Evolutionary conservation across 129 eudicot genomes (phyloP).

Genomic region (Glebionis coronaria): DNA sequence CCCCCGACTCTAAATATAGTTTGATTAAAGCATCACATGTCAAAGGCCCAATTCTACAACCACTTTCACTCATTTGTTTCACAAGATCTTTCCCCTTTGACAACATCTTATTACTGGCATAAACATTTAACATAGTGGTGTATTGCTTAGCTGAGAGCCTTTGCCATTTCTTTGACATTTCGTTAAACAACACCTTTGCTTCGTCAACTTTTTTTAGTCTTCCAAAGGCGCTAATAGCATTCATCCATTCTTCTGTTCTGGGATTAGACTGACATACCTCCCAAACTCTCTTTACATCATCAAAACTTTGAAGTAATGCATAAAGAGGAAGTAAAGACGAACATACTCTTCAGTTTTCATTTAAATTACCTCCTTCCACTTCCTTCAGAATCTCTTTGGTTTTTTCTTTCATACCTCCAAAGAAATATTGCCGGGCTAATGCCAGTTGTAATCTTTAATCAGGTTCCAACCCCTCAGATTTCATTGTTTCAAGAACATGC

Average conservation of each 20-base stretch:
- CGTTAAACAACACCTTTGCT: conserved; percentile 68
- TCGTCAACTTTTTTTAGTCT: conserved; percentile 54
- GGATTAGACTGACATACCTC: too few species aligned
- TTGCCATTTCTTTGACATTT: conserved; percentile 34
- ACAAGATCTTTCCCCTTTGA: conserved; percentile 71
- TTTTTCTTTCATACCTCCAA: conserved; percentile 56
- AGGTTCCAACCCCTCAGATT: conserved; percentile 65
- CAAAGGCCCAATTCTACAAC: conserved; percentile 55
- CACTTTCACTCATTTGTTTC: conserved; percentile 56
- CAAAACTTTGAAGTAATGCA: conserved; percentile 53
- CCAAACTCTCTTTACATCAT: too few species aligned
- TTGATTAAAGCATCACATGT: conserved; percentile 74
- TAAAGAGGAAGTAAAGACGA: conserved; percentile 50
- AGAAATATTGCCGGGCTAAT: conserved; percentile 54
- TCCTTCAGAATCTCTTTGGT: conserved; percentile 56
- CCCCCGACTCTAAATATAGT: conserved; percentile 67
- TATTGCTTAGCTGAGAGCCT: conserved; percentile 43
- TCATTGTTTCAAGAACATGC: conserved; percentile 72
- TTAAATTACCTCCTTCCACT: too few species aligned
- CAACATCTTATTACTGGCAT: conserved; percentile 65
- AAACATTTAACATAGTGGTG: conserved; percentile 46
- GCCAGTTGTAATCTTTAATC: conserved; percentile 18
- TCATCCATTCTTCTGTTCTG: conserved; percentile 34
- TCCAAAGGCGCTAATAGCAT: conserved; percentile 83
- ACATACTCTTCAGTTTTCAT: conserved; percentile 48